Base-by-base conservation (phyloP, 1,284 basidiomycete species). In the Pseudozyma flocculosa region DNA sequence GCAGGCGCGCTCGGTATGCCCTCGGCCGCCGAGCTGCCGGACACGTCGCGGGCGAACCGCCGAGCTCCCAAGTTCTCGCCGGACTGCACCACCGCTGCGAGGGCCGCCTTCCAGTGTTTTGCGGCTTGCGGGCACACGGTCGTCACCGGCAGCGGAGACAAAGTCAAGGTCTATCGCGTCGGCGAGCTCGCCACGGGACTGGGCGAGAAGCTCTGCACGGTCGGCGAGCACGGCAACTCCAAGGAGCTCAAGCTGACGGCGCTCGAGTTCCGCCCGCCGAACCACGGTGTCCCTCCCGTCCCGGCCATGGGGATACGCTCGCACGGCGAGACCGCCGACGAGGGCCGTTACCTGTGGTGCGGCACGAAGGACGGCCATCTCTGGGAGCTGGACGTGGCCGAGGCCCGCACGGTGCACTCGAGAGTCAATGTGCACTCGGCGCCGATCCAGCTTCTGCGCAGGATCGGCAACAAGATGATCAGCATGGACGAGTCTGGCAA, bases 401-500 rank as follows among this genome's bases (percentile, higher is more conserved):
- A 63, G 29, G 55, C 57, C 3, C 48, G 52, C 21, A 54, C 73
- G 15, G 58, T 61, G 4, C 43, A 44, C 21, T 55, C 60, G 14
- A 42, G 70, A 18, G 57, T 54, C 30, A 68, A 58, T 29, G 54
- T 71, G 1, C 75, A 77, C 40, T 57, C 61, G 14, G 60, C 62
- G 15, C 57, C 72, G 1, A 70, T 77, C 23, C 43, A 57, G 24
- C 39, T 72, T 40, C 40, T 77, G 11, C 52, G 57, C 26, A 45
- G 73, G 14, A 57, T 75, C 17, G 70, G 72, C 29, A 51, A 58
- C 40, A 50, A 59, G 37, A 75, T 77, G 64, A 41, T 75, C 21
- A 54, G 60, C 21, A 23, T 77, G 26, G 75, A 77, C 45, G 75
- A 76, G 43, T 63, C 68, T 14, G 75, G 75, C 17, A 77, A 77